Base-by-base conservation (phyloP, 768 basidiomycete genomes). In the Lactarius indigo region DNA sequence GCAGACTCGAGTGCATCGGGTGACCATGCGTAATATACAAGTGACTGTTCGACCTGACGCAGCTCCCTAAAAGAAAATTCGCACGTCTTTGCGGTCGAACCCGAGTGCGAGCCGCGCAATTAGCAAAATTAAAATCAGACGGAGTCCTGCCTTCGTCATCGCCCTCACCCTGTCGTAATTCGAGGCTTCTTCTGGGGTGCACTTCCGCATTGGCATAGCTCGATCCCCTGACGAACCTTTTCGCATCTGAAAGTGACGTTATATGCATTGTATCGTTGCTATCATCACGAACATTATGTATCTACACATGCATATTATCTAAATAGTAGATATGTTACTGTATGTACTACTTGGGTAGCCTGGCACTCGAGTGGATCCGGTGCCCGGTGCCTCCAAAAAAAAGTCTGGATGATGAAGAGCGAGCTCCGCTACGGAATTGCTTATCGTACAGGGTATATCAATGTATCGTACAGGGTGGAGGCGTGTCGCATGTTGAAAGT, bases 11-110 rank as follows among this genome's bases (percentile, higher is more conserved):
- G 12, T 12, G 35, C 35, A 37, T 37, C 12, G 35, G 15, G 13
- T 15, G 5, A 39, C 35, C 37, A 37, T 37, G 9, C 37, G 37
- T 37, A 35, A 33, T 33, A 33, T 33, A 7, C 31, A 33, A 3
- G 31, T n/a, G n/a, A n/a, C n/a, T n/a, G 31, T 7, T 3, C 31
- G 31, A 33, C 31, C 28, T 66, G 95, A 96, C 72, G 77, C 79
- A n/a, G 75, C 91, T 37, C 80, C 84, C 6, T 35, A 54, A 84
- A 85, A 72, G 91, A 95, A 78, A 96, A 95, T 73, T 84, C 87
- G 90, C 93, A 74, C 70, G 89, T 84, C 18, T 17, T 0, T 4
- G 47, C 35, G 42, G 64, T 33, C 50, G 17, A 66, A 61, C 9
- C 39, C 37, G 28, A n/a, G n/a, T n/a, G n/a, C n/a, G n/a, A 50